phyloP scores from a whole-genome alignment of 768 basidiomycete genomes.

The Termitomyces sp. region DNA sequence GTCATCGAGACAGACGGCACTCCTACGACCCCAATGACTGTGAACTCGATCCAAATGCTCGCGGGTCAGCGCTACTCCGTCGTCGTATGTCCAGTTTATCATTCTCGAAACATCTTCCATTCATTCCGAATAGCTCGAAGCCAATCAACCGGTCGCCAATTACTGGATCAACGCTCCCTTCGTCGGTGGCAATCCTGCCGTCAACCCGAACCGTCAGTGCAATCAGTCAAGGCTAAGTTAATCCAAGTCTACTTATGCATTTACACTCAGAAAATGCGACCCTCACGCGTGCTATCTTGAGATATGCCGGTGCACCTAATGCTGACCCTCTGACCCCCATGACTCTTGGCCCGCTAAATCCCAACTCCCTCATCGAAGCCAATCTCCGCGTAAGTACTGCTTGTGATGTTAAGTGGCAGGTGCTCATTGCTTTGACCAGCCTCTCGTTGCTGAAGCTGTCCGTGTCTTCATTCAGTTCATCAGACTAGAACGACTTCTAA shows the following conservation, averaged over 20 bases:
- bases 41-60: conserved; percentile 33
- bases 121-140: conserved; percentile 20
- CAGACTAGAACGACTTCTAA: not conserved
- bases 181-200: conserved; percentile 18
- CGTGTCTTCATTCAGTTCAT: not conserved
- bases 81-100: conserved; percentile 20
- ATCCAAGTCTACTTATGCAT: not conserved
- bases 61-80: conserved; percentile 44
- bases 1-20: conserved; percentile 35
- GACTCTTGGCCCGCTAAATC: conserved; percentile 16
- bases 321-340: conserved; percentile 24
- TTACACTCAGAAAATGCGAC: conserved; percentile 23
- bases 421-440: not conserved
- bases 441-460: conserved; percentile 3
- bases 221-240: not conserved
- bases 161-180: conserved; percentile 36
- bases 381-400: conserved; percentile 5
- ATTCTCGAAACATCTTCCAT: not conserved
- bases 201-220: conserved; percentile 19
- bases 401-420: too few species aligned
- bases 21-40: conserved; percentile 19
- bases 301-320: conserved; percentile 28
- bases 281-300: conserved; percentile 29
- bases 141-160: conserved; percentile 36
- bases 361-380: conserved; percentile 25